Percentiles rank a stretch among this genome's conserved stretches.
These are phyloP conservation scores for Cyberlindnera mycetangii DNA, from an alignment of 805 yeast genomes.

Conservation along the genomic window DNA sequence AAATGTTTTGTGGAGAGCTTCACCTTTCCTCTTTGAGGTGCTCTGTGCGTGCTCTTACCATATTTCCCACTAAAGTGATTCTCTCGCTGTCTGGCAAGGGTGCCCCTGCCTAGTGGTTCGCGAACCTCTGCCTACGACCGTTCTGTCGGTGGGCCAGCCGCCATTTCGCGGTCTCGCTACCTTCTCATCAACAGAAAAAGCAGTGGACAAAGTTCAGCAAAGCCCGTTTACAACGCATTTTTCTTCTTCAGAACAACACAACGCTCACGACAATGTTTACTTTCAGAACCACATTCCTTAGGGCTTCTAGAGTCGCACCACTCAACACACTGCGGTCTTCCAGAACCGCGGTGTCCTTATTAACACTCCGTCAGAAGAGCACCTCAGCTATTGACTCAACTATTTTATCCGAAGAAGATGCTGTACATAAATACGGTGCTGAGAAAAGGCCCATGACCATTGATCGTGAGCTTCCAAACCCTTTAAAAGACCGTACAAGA, in stretches of 20 bases:
- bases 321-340: not conserved
- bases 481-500: constrained; percentile 50
- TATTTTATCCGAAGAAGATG: constrained; percentile 10
- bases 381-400: constrained; percentile 4
- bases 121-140: not conserved
- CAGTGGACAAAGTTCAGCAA: not conserved
- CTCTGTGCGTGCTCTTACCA: too few relatives aligned
- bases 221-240: not conserved
- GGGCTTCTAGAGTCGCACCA: not conserved
- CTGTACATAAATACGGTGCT: constrained; percentile 5
- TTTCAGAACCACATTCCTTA: constrained; percentile 5
- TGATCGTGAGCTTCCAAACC: constrained; percentile 82
- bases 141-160: constrained; percentile 8
- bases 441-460: constrained; percentile 32
- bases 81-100: not conserved
- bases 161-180: not conserved
- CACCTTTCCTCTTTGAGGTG: too few relatives aligned
- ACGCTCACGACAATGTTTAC: constrained; percentile 3
- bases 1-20: too few relatives aligned
- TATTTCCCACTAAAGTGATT: too few relatives aligned
- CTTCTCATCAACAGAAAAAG: not conserved
- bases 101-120: not conserved
- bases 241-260: not conserved
- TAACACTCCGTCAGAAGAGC: constrained; percentile 2
- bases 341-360: not conserved